Conservation (phyloP, 257 asterid genomes). For the Gentiana macrophylla region DNA sequence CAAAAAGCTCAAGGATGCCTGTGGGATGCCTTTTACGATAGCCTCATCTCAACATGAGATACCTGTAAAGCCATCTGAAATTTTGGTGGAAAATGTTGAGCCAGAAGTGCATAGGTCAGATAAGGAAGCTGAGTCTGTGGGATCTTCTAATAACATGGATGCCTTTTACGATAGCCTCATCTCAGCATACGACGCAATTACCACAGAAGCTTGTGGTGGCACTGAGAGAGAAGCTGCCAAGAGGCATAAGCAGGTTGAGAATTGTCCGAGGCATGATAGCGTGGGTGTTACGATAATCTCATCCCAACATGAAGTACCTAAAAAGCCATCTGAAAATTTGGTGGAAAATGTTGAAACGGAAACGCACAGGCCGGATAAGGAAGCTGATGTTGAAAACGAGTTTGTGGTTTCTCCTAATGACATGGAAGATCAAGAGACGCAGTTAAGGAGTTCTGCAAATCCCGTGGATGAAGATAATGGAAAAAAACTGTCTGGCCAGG, state of each 20-base stretch:
- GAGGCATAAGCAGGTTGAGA: constrained; percentile 31
- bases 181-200: constrained; percentile 9
- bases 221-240: constrained; percentile 19
- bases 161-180: no score
- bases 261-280: constrained; percentile 3
- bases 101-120: no score
- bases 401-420: constrained; percentile 12
- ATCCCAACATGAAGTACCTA: constrained; percentile 2
- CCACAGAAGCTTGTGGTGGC: constrained; percentile 16
- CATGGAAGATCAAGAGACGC: constrained; percentile 10
- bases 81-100: constrained; percentile 8
- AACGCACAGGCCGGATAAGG: constrained; percentile 13
- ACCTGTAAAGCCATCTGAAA: constrained; percentile 22
- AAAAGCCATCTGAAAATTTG: constrained; percentile 11
- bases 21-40: no score
- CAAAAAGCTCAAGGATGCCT: constrained; percentile 45
- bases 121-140: no score
- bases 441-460: constrained; percentile 10
- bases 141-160: no score
- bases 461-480: constrained; percentile 10
- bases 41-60: background rate
- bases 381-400: constrained; percentile 13
- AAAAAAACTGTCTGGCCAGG: constrained; percentile 15
- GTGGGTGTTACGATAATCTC: constrained; percentile 10
- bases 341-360: constrained; percentile 15